These are phyloP conservation scores for Nothophytophthora sp. DNA, from an alignment of 352 stramenopile species.

Conservation along the genomic window DNA sequence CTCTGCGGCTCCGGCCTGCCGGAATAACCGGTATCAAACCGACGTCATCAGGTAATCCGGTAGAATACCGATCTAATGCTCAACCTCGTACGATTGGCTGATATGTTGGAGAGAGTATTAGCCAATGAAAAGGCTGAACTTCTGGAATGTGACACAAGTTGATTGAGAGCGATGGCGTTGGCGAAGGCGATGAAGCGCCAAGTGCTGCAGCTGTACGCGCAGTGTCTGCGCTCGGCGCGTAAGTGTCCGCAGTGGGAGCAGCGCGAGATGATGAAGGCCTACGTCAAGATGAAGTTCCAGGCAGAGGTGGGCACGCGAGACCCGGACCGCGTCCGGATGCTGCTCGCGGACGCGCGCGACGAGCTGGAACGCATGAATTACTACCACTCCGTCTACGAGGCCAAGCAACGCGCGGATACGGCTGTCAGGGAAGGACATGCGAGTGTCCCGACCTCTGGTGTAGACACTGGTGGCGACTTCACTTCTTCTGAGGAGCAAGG, in stretches of 20 bases:
- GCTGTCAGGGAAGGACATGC: not conserved
- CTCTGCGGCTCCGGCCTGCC: conserved; percentile 15
- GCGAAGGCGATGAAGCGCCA: conserved; percentile 25
- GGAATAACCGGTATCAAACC: conserved; percentile 5
- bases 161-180: conserved; percentile 3
- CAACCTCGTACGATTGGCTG: conserved; percentile 15
- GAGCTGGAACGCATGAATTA: conserved; percentile 88
- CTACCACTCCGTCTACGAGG: conserved; percentile 81
- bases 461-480: not conserved
- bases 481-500: conserved; percentile 3
- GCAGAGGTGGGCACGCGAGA: conserved; percentile 53
- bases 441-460: not conserved
- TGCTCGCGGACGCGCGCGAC: conserved; percentile 68
- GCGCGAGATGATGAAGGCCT: conserved; percentile 84
- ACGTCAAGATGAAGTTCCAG: conserved; percentile 81
- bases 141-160: not conserved
- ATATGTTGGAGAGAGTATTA: conserved; percentile 19
- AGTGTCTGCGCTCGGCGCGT: conserved; percentile 74
- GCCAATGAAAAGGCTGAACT: conserved; percentile 10
- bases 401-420: conserved; percentile 46
- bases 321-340: conserved; percentile 44
- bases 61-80: not conserved
- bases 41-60: not conserved
- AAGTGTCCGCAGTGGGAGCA: conserved; percentile 80
- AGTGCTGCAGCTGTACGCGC: conserved; percentile 66